These are phyloP conservation scores for Fraxinus latifolia DNA, from an alignment of 305 asterid genomes.

Conservation along the genomic window DNA sequence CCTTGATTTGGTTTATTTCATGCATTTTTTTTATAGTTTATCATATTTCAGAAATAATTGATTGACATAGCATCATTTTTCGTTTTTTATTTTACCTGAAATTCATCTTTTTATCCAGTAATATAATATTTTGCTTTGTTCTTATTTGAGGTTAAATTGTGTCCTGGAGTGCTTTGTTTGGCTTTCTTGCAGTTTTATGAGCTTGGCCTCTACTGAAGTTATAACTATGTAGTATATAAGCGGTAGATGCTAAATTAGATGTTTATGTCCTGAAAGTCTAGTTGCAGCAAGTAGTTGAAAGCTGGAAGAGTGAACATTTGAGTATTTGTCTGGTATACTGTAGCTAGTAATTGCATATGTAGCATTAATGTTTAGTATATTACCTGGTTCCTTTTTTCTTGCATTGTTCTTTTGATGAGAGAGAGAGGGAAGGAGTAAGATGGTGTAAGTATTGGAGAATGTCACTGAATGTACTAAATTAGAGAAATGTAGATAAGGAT, in stretches of 20 bases:
- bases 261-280: neutral
- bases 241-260: neutral
- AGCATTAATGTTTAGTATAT: neutral
- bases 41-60: neutral
- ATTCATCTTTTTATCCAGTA: neutral
- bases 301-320: neutral
- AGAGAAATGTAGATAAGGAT: neutral
- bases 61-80: neutral
- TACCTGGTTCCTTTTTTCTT: neutral
- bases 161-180: neutral
- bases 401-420: neutral
- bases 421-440: neutral
- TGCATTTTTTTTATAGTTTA: neutral
- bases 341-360: conserved; percentile 1
- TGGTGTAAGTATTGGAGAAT: neutral
- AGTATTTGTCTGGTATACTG: neutral
- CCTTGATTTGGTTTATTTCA: conserved; percentile 2
- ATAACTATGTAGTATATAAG: neutral
- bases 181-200: neutral
- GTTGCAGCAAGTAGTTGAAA: neutral
- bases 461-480: neutral
- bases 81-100: neutral
- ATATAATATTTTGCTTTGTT: neutral
- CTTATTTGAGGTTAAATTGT: neutral
- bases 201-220: neutral